Evolutionary conservation across 768 basidiomycete species (phyloP), one percentile per base, ranked within the genome.

Genomic region (Tulasnella sp.): DNA sequence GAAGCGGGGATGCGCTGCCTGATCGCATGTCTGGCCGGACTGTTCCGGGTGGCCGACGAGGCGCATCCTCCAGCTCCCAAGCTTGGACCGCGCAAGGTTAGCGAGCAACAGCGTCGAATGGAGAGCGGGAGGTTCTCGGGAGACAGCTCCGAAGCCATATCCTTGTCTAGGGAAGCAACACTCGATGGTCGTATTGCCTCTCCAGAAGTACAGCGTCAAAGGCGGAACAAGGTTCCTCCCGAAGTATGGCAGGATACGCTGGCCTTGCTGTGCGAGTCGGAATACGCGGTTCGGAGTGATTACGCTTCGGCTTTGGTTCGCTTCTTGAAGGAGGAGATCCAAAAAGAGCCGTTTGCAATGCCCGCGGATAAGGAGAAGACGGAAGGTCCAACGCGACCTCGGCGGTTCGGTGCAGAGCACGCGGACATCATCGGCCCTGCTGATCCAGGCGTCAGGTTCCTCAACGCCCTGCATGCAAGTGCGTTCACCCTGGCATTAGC

Each of bases 241-340:
- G 93, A 94, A 77, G 86, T 90, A 39, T 96, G 94, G 94, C 92
- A 94, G 78, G 94, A 96, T 74, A 95, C 92, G 1, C 79, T 96
- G 59, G 90, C 89, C 64, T 83, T 97, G 34, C 80, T 96, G 4
- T 95, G 93, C 78, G 93, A 96, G 77, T 79, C 81, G 14, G 89
- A 92, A 72, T 89, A 86, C 76, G 81, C 86, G n/a, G 88, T 95
- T 26, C 88, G 95, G 71, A 85, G 86, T 14, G 90, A 92, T 75
- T 95, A 94, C 78, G 85, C 88, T 0, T 81, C 84, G 41, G 86
- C 88, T 4, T 80, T 97, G n/a, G 80, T 90, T 3, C 86, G 88
- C 63, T 97, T 94, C 80, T 80, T 95, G 74, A 82, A 85, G 42
- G 83, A 87, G 72, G 94, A 97, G 80, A 87, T 94, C 47, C 78